Base-by-base conservation (phyloP, 495 filamentous ascomycete genomes). In the Aspergillus egyptiacus region DNA sequence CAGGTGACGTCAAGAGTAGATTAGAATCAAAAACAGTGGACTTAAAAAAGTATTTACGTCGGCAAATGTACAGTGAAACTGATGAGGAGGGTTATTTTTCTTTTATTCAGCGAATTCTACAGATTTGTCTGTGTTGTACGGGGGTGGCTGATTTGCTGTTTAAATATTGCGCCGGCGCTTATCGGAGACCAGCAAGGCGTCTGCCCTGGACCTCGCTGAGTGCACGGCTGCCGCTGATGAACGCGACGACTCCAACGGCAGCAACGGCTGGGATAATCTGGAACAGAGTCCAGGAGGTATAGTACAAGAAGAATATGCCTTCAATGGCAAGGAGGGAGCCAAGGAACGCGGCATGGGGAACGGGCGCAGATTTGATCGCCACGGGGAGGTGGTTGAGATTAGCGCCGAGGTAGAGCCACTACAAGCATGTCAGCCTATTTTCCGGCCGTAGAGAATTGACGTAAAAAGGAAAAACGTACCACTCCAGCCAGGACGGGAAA, bases 261-360 rank as follows among this genome's bases (percentile, higher is more conserved):
- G 74, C 78, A 53, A 80, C 80, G 42, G 82, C 83, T 8, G 90
- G 90, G 31, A 98, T 77, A 22, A 78, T 79, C 72, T 95, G 85
- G 78, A 97, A 98, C 36, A 98, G 72, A 56, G 83, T 96, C 93
- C 91, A 97, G 56, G 70, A 84, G 24, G 78, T 86, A 64, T 96
- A 98, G 75, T 98, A 98, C 64, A 95, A 66, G 76, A 90, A 90
- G 71, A 97, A 97, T 55, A 95, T 80, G 6, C 79, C 86, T 67
- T 98, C 93, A 72, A 98, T 82, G 10, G 82, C 79, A 20, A 95
- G 28, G 50, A 98, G 80, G 7, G 88, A 93, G 32, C 82, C 84
- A 51, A 91, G 83, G 69, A 96, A 96, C 34, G 85, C 59, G 32
- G 79, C 71, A 60, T 97, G 89, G 7, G 89, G 78, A 17, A 95